These are phyloP conservation scores for Neotropicomus parvogracilis DNA, from an alignment of 1,284 basidiomycete genomes.

Conservation along the genomic window DNA sequence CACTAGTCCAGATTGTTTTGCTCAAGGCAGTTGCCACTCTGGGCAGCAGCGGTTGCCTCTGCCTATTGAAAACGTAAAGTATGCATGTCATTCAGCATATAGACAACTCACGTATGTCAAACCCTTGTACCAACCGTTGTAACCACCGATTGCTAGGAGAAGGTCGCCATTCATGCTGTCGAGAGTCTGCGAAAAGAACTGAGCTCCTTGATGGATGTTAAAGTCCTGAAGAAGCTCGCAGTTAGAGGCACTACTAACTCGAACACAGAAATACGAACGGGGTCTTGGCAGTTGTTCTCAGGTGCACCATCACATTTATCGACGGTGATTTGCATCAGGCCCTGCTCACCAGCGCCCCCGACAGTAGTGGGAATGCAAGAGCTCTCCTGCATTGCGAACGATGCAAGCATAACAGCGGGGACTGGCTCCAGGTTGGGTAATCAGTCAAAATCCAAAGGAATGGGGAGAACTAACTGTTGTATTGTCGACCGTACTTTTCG, in stretches of 20 bases:
- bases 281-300: constrained; percentile 60
- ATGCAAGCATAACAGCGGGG: constrained; percentile 67
- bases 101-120: constrained; percentile 55
- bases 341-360: constrained; percentile 80
- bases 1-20: constrained; percentile 81
- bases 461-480: constrained; percentile 37
- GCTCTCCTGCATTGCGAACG: constrained; percentile 83
- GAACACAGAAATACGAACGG: constrained; percentile 35
- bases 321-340: constrained; percentile 79
- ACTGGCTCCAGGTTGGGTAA: constrained; percentile 7
- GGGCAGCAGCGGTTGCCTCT: constrained; percentile 57
- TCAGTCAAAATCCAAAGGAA: background rate
- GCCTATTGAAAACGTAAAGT: constrained; percentile 31
- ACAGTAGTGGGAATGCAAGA: constrained; percentile 66
- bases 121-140: constrained; percentile 74
- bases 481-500: constrained; percentile 56
- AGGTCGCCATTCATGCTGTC: constrained; percentile 49
- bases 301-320: constrained; percentile 76
- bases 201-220: constrained; percentile 63
- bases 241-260: background rate
- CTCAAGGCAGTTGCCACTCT: constrained; percentile 58
- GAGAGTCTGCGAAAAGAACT: constrained; percentile 58
- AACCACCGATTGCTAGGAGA: constrained; percentile 61
- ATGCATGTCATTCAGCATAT: constrained; percentile 8
- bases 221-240: constrained; percentile 47